Base-by-base conservation (phyloP, 768 basidiomycete species). In the Crassisporium funariophilum region DNA sequence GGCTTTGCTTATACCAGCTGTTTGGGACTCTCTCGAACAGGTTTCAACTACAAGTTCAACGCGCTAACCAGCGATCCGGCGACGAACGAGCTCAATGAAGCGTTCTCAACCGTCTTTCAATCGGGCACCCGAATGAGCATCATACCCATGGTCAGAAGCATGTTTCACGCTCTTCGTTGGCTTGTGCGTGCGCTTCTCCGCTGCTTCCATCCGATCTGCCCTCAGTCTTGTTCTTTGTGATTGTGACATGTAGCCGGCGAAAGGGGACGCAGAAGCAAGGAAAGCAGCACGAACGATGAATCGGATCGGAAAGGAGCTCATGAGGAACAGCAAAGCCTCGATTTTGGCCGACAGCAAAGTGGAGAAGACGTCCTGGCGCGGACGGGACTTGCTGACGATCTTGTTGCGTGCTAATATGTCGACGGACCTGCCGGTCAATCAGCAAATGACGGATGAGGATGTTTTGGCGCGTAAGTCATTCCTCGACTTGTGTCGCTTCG, bases 321-420 rank as follows among this genome's bases (percentile, higher is more conserved):
- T 83, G 15, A 47, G 52, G 5, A 70, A 78, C 6, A 84, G 81
- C 54, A 84, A 83, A 58, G 59, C 59, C 16, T 62, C 61, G 10
- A 49, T 68, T 33, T 19, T 55, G 44, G 60, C 53, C 5, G 22
- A 46, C 6, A 63, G 58, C 33, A 66, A 69, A 8, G 50, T 60
- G 3, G 65, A 62, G 15, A 64, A 66, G 24, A 57, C 58, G 3
- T 50, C 57, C 4, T 52, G 62, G 47, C 55, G 55, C 60, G 70
- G 65, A 63, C 74, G 79, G 13, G 85, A 87, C 64, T 58, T 88
- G 3, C 66, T 88, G 3, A 81, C 79, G 0, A 55, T 86, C 20
- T 68, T 88, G 3, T 67, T 87, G 34, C 73, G 73, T 47, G 84
- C 85, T 3, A 88, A 88, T 58, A 76, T 83, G 67, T 76, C 81